These are phyloP conservation scores for Dendrostoma leiphaemia DNA, from an alignment of 2,329 filamentous ascomycete species.

Conservation along the genomic window DNA sequence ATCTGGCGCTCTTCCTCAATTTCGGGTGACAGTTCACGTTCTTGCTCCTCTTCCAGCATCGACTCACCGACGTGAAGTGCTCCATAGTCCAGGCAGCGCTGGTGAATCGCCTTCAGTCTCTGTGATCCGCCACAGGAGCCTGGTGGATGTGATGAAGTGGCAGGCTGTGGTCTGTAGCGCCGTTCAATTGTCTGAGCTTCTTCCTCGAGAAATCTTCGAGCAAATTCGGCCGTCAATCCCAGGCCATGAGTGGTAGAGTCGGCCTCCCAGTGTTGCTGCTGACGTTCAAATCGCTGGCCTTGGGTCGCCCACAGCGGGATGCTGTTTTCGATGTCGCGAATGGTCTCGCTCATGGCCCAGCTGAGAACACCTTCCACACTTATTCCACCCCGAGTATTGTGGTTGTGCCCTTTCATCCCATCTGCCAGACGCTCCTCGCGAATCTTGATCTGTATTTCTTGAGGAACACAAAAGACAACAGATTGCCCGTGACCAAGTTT, in stretches of 20 bases:
- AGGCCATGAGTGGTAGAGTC: not conserved
- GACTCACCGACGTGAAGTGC: conserved; percentile 30
- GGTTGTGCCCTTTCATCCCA: no score
- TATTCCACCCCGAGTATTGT: no score
- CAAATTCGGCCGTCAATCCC: not conserved
- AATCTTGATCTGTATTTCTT: conserved; percentile 59
- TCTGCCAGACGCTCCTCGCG: no score
- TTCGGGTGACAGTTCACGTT: conserved; percentile 65
- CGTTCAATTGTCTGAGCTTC: not conserved
- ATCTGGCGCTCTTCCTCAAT: conserved; percentile 58
- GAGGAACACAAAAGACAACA: conserved; percentile 57
- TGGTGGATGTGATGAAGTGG: no score
- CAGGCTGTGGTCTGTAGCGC: not conserved
- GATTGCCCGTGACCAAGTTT: conserved; percentile 66
- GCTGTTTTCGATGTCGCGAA: not conserved
- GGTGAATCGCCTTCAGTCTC: conserved; percentile 9
- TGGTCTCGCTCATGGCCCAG: not conserved
- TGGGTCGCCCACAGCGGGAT: not conserved
- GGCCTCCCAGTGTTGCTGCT: not conserved
- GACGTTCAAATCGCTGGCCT: not conserved
- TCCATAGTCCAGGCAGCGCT: conserved; percentile 36
- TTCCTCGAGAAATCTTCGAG: not conserved
- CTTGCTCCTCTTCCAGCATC: conserved; percentile 62
- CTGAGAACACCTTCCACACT: conserved; percentile 22
- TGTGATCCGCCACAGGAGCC: no score